Evolutionary conservation across 768 basidiomycete species (phyloP), one percentile per base, ranked within the genome.

Genomic region (Agaricus bisporus): DNA sequence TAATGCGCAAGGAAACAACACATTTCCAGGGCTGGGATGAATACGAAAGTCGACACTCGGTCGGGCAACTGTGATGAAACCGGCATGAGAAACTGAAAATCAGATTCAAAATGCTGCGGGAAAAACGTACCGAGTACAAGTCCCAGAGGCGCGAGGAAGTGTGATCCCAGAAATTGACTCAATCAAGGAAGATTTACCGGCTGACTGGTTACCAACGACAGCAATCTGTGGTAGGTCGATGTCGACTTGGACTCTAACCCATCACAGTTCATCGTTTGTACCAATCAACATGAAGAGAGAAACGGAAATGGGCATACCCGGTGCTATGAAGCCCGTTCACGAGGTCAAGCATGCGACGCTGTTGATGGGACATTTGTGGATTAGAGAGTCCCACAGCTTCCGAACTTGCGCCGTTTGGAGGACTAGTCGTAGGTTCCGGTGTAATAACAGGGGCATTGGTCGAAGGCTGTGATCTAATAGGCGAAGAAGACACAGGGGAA

Each of bases 141-240:
- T 88, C 0, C 88, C 88, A 15, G 80, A 71, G 0, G 83, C 83
- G 9, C 86, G 76, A 20, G 86, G 86, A 0, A 89, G 68, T 0
- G 78, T 84, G 15, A 89, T 79, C 0, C 86, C 85, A 0, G 85
- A 86, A 43, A 90, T 88, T 0, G 84, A 78, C 59, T 90, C 87
- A 11, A 90, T 88, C 4, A 89, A 72, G 0, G 87, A 89, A 0
- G 85, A 87, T 60, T 89, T 89, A 0, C 88, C 88, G 0, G 84
- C 85, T 41, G 82, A 85, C 57, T 90, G 88, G 2, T 73, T 77
- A 0, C 88, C 87, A 15, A 88, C 77, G 41, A 88, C 88, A 0
- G 81, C 83, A 29, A 90, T 87, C 57, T 81, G 79, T 0, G 88
- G 88, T 0, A 90, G 68, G 59, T 88, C 85, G 9, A 91, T 79